A percentile compares a stretch with the other conserved stretches of the same genome.
Evolutionary conservation across 495 filamentous ascomycete genomes (phyloP).

Genomic region (Penicillium macrosclerotiorum): DNA sequence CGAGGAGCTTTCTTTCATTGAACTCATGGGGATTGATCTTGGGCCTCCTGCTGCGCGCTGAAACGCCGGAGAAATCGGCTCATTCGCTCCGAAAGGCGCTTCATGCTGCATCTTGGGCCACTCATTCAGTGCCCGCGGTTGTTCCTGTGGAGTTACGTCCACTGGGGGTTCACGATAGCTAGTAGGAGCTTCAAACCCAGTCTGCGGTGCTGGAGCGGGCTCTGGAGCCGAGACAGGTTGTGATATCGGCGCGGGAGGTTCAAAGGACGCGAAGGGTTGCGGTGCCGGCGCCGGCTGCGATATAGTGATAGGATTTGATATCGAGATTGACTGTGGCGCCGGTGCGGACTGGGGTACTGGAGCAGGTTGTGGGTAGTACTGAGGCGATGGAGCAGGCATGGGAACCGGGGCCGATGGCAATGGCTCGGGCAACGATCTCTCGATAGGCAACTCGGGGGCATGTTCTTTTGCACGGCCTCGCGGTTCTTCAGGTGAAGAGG

Average conservation of each 20-base stretch:
- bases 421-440: neutral
- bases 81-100: neutral
- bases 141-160: neutral
- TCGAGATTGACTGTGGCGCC: no score
- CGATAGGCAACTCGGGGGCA: neutral
- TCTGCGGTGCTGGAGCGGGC: constrained; percentile 18
- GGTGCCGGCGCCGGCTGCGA: no score
- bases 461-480: neutral
- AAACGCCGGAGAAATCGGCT: constrained; percentile 39
- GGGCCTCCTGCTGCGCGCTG: constrained; percentile 39
- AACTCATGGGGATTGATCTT: constrained; percentile 47
- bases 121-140: neutral
- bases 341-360: no score
- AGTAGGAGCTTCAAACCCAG: no score
- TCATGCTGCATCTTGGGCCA: neutral
- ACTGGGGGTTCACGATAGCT: neutral
- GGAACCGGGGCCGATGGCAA: neutral
- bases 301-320: no score
- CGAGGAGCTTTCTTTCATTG: no score
- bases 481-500: constrained; percentile 5
- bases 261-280: no score
- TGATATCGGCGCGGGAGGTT: no score
- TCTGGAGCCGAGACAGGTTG: no score
- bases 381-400: constrained; percentile 9
- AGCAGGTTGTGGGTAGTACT: neutral